Evolutionary conservation across 371 early-diverging fungal genomes (phyloP).

Genomic region (Vairimorpha apis): DNA sequence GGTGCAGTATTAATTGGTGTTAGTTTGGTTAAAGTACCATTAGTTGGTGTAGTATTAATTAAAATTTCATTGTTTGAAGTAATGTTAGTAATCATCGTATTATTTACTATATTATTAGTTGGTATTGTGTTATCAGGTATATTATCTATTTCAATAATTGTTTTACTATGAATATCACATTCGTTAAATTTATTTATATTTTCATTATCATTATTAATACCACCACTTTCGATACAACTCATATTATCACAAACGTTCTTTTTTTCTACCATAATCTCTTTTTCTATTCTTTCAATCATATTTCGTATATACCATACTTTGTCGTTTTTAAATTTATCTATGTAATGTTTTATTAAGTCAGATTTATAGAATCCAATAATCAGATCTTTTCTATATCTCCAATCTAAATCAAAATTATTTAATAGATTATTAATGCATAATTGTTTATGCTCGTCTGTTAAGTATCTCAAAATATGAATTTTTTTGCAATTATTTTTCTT

Average conservation of each 20-base stretch:
- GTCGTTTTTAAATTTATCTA: conserved; percentile 27
- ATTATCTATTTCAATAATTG: background rate
- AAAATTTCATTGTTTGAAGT: too few relatives aligned
- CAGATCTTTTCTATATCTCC: conserved; percentile 40
- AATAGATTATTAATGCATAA: conserved; percentile 8
- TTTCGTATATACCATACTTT: conserved; percentile 28
- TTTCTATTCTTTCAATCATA: background rate
- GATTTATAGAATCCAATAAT: too few relatives aligned
- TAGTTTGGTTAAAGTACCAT: too few relatives aligned
- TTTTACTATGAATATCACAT: background rate
- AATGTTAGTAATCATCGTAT: too few relatives aligned
- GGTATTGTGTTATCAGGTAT: background rate
- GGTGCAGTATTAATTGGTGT: too few relatives aligned
- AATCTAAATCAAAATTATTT: conserved; percentile 16
- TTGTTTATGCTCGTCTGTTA: conserved; percentile 5
- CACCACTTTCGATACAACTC: background rate
- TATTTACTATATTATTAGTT: too few relatives aligned
- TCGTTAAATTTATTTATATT: background rate
- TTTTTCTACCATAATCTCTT: background rate
- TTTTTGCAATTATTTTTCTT: conserved; percentile 14
- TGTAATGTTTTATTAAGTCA: too few relatives aligned
- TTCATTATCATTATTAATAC: background rate
- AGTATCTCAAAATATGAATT: background rate
- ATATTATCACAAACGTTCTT: background rate
- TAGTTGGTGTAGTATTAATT: too few relatives aligned